Evolutionary conservation across 208 protist genomes (phyloP).

Genomic region (Acanthamoeba healyi): DNA sequence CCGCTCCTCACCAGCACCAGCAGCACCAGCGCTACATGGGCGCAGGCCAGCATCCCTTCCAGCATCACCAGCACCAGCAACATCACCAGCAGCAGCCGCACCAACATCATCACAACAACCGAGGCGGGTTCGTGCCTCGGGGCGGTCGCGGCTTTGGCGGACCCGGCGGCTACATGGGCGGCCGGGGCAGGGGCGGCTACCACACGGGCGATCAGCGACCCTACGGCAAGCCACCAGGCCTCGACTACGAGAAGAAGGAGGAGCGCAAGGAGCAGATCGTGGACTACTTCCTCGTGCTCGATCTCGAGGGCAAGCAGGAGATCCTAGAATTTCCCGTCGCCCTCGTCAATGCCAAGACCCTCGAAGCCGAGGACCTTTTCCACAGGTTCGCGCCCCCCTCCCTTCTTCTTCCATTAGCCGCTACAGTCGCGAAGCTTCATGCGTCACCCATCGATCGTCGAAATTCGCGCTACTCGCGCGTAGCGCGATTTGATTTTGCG

Average conservation of each 20-base stretch:
- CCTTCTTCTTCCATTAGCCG: neutral
- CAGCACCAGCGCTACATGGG: neutral
- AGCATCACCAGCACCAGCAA: neutral
- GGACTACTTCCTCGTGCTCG: constrained; percentile 33
- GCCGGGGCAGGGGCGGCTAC: neutral
- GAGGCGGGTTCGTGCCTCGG: neutral
- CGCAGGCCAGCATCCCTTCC: neutral
- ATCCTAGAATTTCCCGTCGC: constrained; percentile 27
- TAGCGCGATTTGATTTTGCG: no score
- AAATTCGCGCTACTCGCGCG: no score
- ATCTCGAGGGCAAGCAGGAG: constrained; percentile 41
- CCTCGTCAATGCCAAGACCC: neutral
- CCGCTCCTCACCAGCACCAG: neutral
- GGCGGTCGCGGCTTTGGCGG: neutral
- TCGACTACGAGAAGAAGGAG: constrained; percentile 21
- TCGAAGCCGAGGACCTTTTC: constrained; percentile 7
- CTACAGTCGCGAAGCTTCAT: neutral
- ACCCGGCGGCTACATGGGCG: constrained; percentile 7
- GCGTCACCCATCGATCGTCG: neutral
- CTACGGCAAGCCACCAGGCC: constrained; percentile 34
- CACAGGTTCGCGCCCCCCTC: neutral
- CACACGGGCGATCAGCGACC: neutral
- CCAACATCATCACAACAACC: constrained; percentile 1
- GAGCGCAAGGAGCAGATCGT: constrained; percentile 13
- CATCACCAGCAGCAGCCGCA: neutral